These are phyloP conservation scores for Calonectria ilicicola DNA, from an alignment of 2,329 filamentous ascomycete species.

Conservation along the genomic window DNA sequence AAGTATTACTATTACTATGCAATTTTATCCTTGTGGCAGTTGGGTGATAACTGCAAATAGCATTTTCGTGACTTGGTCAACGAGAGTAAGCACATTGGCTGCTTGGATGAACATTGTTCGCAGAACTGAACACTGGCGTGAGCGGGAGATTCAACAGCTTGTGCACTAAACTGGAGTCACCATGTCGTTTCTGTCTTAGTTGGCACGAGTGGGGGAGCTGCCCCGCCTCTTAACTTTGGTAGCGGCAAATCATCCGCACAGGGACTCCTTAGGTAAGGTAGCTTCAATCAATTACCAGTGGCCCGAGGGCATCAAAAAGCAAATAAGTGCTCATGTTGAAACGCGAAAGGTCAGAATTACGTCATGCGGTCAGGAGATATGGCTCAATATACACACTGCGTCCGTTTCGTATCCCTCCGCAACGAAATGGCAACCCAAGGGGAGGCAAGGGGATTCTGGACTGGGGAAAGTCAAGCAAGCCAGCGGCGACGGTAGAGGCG, in stretches of 20 bases:
- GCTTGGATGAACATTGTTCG: too few species aligned
- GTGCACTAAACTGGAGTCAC: background rate
- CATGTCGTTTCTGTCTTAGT: background rate
- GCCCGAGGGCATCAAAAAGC: background rate
- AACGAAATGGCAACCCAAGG: background rate
- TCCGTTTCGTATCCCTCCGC: background rate
- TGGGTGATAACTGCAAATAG: background rate
- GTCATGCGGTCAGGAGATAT: background rate
- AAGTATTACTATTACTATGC: conserved; percentile 30
- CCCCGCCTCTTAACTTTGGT: background rate
- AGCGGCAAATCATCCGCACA: background rate
- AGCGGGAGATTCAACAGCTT: background rate
- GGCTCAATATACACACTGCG: background rate
- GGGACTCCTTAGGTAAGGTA: background rate
- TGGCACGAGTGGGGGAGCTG: background rate
- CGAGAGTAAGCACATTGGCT: background rate
- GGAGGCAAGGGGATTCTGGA: background rate
- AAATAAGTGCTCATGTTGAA: background rate
- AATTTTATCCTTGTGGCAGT: background rate
- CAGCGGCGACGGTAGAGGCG: background rate
- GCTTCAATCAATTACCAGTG: background rate
- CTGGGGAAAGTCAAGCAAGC: background rate
- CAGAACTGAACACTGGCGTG: background rate
- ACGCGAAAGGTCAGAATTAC: background rate
- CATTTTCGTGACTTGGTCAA: background rate